These are phyloP conservation scores for Auricularia auricula-judae DNA, from an alignment of 768 basidiomycete species.

Conservation along the genomic window DNA sequence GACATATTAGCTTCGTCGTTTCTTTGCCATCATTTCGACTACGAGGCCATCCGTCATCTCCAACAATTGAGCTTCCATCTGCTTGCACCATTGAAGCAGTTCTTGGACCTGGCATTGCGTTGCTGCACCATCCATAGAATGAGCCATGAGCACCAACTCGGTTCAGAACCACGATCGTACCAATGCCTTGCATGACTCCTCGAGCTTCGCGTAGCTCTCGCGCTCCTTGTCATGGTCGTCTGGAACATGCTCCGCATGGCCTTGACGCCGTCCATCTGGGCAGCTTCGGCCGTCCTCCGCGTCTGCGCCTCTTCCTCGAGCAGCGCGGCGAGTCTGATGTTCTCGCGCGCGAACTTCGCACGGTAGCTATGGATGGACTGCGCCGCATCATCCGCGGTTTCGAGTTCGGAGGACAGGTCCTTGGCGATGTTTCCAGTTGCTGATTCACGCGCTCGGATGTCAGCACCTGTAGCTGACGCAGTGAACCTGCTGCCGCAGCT, in stretches of 20 bases:
- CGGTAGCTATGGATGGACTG: constrained; percentile 49
- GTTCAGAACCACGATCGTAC: constrained; percentile 25
- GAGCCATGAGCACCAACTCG: constrained; percentile 1
- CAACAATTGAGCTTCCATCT: constrained; percentile 42
- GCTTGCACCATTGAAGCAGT: constrained; percentile 41
- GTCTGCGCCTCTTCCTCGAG: constrained; percentile 55
- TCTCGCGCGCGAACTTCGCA: constrained; percentile 46
- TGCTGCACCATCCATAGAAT: constrained; percentile 51
- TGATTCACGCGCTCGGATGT: constrained; percentile 56
- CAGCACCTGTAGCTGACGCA: constrained; percentile 55
- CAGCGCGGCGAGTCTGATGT: constrained; percentile 39
- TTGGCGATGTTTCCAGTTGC: constrained; percentile 46
- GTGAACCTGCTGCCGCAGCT: constrained; percentile 53
- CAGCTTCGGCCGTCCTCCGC: constrained; percentile 46
- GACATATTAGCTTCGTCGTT: constrained; percentile 44
- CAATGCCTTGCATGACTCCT: constrained; percentile 60
- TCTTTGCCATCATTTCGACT: constrained; percentile 36
- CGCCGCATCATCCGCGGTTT: constrained; percentile 54
- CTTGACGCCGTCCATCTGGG: constrained; percentile 52
- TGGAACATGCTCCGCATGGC: constrained; percentile 59
- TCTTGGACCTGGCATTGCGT: constrained; percentile 52
- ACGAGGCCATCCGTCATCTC: constrained; percentile 49
- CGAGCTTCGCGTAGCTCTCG: constrained; percentile 49
- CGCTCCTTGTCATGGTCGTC: constrained; percentile 46
- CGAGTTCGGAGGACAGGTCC: constrained; percentile 49